These are phyloP conservation scores for Podospora tetraspora DNA, from an alignment of 495 filamentous ascomycete species.

Conservation along the genomic window DNA sequence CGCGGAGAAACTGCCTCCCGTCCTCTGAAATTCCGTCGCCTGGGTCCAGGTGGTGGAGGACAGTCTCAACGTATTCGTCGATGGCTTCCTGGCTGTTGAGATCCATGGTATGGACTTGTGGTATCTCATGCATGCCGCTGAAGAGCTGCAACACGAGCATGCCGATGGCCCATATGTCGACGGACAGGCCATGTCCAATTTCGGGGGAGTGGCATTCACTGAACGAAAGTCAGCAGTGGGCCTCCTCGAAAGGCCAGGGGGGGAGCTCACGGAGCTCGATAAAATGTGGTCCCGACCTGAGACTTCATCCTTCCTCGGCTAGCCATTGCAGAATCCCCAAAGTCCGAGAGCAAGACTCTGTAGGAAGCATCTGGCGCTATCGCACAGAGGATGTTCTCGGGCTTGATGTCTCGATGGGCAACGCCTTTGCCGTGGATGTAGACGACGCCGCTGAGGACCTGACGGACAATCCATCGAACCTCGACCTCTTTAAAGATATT, in stretches of 20 bases:
- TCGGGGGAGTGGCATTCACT: conserved; percentile 24
- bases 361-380: conserved; percentile 48
- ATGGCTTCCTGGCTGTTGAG: conserved; percentile 18
- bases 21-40: conserved; percentile 64
- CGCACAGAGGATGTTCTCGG: conserved; percentile 83
- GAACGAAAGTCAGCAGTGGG: background rate
- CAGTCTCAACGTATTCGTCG: conserved; percentile 8
- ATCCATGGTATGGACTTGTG: conserved; percentile 1
- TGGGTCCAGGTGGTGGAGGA: conserved; percentile 57
- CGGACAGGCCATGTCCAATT: conserved; percentile 23
- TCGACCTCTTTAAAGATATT: conserved; percentile 58
- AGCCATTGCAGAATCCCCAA: conserved; percentile 55
- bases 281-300: conserved; percentile 58
- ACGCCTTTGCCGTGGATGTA: conserved; percentile 77
- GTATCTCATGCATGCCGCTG: conserved; percentile 16
- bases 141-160: conserved; percentile 26
- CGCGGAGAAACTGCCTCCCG: conserved; percentile 67
- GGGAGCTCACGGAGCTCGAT: conserved; percentile 63
- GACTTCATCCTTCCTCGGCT: conserved; percentile 52
- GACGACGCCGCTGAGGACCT: conserved; percentile 70
- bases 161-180: conserved; percentile 50
- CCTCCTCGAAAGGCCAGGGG: too few relatives aligned
- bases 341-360: conserved; percentile 67
- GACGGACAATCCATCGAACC: conserved; percentile 74
- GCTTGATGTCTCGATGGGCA: conserved; percentile 91